Base-by-base conservation (phyloP, 306 rosid species). In the Sophora flavescens region DNA sequence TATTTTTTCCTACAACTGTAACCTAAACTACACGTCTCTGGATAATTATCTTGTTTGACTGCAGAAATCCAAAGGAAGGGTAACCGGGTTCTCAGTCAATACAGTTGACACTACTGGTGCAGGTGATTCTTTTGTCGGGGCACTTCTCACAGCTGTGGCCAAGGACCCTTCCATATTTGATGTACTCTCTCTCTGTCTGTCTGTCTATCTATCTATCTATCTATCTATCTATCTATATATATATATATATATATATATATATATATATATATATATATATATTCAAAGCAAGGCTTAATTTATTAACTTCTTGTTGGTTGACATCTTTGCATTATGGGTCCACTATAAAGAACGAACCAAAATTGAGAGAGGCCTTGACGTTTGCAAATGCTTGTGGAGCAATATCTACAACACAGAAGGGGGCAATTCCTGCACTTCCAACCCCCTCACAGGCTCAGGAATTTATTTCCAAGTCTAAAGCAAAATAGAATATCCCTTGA, bases 391-490 rank as follows among this genome's bases (percentile, higher is more conserved):
- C 91, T 32, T 85, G 91, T 75, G 94, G 90, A 71, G 94, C 94
- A 75, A 82, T 89, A 0, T 80, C 86, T 26, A 89, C 91, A 64
- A 86, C 83, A 70, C 76, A 82, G 69, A 89, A 89, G 72, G 94
- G 91, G 77, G 91, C 94, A 39, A 87, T 87, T 80, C 94, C 94
- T 42, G 91, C 94, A 68, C 90, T 89, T 78, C 94, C 94, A 84
- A 80, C 90, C 0, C 6, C 63, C 0, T 15, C 52, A 52, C 84
- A 84, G 3, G 91, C 84, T 48, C 68, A 26, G 8, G 64, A 70
- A 26, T 86, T 89, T 72, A 81, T 89, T 13, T 65, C 85, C 59
- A 59, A 26, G 68, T 80, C 75, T 2, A 79, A 74, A 74, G 63
- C 78, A 70, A 38, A 77, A 8, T 89, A 77, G 76, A 50, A 18